Conservation (phyloP, 179 eudicot species). For the Pouteria campechiana region DNA sequence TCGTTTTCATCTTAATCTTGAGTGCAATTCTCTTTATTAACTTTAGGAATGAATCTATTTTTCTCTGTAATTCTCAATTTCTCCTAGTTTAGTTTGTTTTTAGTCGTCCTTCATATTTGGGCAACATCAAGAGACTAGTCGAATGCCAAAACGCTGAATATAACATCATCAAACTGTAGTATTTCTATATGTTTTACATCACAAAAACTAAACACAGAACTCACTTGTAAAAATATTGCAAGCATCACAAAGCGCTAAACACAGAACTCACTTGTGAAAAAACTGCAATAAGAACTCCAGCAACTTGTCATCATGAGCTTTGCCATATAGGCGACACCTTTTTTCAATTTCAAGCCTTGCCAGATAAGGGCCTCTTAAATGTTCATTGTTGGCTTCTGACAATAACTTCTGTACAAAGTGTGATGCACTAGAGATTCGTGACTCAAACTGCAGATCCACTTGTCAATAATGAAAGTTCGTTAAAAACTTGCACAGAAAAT, state of each 20-base stretch:
- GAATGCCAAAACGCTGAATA: no score
- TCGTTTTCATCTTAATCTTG: no score
- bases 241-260: neutral
- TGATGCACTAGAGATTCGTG: constrained; percentile 55
- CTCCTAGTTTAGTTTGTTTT: no score
- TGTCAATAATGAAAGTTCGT: constrained; percentile 2
- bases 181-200: no score
- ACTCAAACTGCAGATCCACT: constrained; percentile 54
- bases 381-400: constrained; percentile 31
- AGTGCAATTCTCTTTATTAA: no score
- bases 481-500: neutral
- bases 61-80: no score
- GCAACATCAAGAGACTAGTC: no score
- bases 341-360: constrained; percentile 83
- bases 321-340: constrained; percentile 56
- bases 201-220: no score
- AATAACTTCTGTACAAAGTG: constrained; percentile 50
- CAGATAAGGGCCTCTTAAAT: constrained; percentile 68
- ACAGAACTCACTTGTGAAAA: constrained; percentile 43
- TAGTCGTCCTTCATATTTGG: no score
- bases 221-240: no score
- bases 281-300: constrained; percentile 51
- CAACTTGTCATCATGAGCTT: constrained; percentile 53
- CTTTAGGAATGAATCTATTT: no score
- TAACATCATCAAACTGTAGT: no score